phyloP scores from a whole-genome alignment of 305 asterid genomes.

The Solanum hybrid region DNA sequence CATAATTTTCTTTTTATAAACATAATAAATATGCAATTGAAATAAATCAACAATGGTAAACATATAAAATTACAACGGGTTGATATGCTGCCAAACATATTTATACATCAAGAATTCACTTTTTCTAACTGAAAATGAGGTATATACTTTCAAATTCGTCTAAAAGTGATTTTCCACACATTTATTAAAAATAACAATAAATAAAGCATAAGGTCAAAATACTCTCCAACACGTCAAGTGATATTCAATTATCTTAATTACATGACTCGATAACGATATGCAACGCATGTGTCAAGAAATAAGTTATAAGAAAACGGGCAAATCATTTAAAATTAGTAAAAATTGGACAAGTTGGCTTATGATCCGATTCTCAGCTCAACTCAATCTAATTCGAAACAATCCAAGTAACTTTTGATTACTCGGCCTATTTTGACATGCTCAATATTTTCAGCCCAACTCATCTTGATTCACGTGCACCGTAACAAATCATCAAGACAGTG shows the following conservation, averaged over 20 bases:
- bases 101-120: too few species aligned
- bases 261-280: too few species aligned
- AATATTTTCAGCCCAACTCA: not conserved
- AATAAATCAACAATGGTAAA: not conserved
- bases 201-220: not conserved
- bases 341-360: too few species aligned
- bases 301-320: too few species aligned
- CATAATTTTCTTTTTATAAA: not conserved
- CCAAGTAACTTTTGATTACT: not conserved
- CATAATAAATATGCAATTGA: not conserved
- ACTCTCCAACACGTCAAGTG: not conserved
- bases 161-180: too few species aligned
- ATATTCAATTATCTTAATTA: not conserved
- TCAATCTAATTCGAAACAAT: too few species aligned
- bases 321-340: too few species aligned
- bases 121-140: too few species aligned
- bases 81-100: too few species aligned
- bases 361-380: not conserved
- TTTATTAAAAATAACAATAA: too few species aligned
- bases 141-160: too few species aligned
- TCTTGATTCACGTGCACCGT: not conserved
- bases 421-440: not conserved
- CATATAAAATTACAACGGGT: too few species aligned
- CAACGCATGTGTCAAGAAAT: not conserved
- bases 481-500: not conserved